Conservation (phyloP, 2,329 filamentous ascomycete species). For the Trichophaea hybrida region DNA sequence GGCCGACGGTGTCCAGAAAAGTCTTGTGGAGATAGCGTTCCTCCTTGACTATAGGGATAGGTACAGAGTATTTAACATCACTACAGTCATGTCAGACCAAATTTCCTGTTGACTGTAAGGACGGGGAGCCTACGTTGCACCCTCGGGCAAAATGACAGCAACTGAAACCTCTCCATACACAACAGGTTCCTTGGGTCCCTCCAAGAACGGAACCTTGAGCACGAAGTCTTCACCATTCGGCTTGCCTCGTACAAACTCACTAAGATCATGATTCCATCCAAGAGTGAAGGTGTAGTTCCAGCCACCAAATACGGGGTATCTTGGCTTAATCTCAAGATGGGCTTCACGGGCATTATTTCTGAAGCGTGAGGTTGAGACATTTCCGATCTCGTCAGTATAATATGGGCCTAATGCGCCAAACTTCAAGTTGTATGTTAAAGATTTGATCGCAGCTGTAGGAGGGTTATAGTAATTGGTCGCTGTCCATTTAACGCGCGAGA, state of each 20-base stretch:
- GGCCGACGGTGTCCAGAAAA: constrained; percentile 84
- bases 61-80: constrained; percentile 63
- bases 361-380: constrained; percentile 88
- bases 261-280: constrained; percentile 83
- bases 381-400: constrained; percentile 91
- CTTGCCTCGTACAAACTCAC: constrained; percentile 56
- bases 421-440: constrained; percentile 64
- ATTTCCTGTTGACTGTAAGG: not conserved
- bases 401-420: constrained; percentile 75
- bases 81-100: constrained; percentile 37
- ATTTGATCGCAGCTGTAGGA: constrained; percentile 63
- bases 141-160: constrained; percentile 78
- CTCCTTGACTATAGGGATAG: constrained; percentile 53
- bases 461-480: constrained; percentile 60
- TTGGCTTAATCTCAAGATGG: constrained; percentile 77
- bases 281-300: constrained; percentile 98
- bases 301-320: constrained; percentile 90
- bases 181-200: constrained; percentile 69
- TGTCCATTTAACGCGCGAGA: constrained; percentile 64
- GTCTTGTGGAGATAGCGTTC: constrained; percentile 59
- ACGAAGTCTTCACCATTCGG: constrained; percentile 57
- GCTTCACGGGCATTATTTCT: constrained; percentile 61
- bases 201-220: constrained; percentile 80
- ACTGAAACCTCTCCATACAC: constrained; percentile 71
- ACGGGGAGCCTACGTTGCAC: constrained; percentile 52